phyloP scores from a whole-genome alignment of 2,329 filamentous ascomycete species.

The Neophaeococcomyces aloes region DNA sequence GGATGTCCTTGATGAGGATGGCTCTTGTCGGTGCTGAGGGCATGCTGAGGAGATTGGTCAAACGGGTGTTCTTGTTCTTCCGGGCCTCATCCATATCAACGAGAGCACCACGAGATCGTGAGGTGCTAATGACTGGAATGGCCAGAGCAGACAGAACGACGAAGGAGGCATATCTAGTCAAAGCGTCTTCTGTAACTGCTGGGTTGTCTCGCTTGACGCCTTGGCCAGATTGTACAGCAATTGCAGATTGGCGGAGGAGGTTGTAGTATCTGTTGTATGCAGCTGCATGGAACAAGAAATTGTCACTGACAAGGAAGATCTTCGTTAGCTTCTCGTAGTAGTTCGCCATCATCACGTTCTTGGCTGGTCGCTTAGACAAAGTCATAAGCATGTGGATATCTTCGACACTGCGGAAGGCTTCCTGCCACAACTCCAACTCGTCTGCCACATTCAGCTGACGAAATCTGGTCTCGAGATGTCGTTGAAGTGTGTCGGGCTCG shows the following conservation, averaged over 20 bases:
- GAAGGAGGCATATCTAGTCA: conserved; percentile 90
- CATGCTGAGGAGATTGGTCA: conserved; percentile 95
- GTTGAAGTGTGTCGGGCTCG: conserved; percentile 92
- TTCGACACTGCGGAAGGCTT: conserved; percentile 97
- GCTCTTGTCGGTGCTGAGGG: conserved; percentile 75
- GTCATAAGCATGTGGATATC: conserved; percentile 96
- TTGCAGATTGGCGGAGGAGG: conserved; percentile 80
- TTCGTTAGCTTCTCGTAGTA: conserved; percentile 99
- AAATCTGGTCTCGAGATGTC: conserved; percentile 94
- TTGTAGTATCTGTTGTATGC: conserved; percentile 98
- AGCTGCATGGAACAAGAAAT: conserved; percentile 97
- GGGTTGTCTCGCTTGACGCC: conserved; percentile 93
- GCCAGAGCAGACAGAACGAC: conserved; percentile 88
- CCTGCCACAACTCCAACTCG: conserved; percentile 96
- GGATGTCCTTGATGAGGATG: conserved; percentile 86
- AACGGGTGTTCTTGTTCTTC: conserved; percentile 97
- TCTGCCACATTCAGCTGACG: conserved; percentile 97
- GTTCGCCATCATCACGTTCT: conserved; percentile 99
- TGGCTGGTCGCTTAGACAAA: conserved; percentile 93
- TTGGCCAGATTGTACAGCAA: conserved; percentile 70
- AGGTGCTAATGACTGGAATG: conserved; percentile 99
- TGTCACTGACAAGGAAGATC: conserved; percentile 98
- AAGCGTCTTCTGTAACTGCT: conserved; percentile 73
- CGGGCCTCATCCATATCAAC: conserved; percentile 93
- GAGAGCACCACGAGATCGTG: conserved; percentile 85